Conservation (phyloP, 768 basidiomycete genomes). For the Boletus coccyginus region DNA sequence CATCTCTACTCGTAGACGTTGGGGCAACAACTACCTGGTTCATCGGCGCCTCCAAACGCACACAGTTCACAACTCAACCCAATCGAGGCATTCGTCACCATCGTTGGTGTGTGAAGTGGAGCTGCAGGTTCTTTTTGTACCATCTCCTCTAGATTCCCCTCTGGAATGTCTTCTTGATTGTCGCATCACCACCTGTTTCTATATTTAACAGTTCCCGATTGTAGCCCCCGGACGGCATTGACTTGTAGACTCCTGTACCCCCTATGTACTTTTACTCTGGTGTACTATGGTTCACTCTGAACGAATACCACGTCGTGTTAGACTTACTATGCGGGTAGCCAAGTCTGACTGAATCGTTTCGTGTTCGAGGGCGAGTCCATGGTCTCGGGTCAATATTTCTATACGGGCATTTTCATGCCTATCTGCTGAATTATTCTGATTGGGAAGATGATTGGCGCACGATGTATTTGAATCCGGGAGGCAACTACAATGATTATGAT, state of each 20-base stretch:
- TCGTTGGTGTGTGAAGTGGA: slow-evolving; percentile 31
- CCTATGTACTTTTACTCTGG: background rate
- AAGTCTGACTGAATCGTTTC: background rate
- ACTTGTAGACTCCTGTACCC: background rate
- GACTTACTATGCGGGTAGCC: background rate
- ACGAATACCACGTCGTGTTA: background rate
- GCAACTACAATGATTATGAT: background rate
- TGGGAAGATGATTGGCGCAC: background rate
- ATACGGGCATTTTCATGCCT: background rate
- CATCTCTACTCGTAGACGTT: slow-evolving; percentile 34
- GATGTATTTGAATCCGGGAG: background rate
- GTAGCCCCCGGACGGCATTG: background rate
- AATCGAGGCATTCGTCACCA: slow-evolving; percentile 40
- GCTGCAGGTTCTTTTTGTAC: background rate
- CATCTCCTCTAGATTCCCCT: background rate
- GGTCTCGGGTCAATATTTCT: background rate
- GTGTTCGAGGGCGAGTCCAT: background rate
- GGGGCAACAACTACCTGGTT: slow-evolving; percentile 38
- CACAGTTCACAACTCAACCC: slow-evolving; percentile 46
- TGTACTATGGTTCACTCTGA: background rate
- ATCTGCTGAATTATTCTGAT: background rate
- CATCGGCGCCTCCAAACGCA: slow-evolving; percentile 37
- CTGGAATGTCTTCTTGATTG: background rate
- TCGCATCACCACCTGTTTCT: background rate
- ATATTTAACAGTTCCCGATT: slow-evolving; percentile 2